Evolutionary conservation across 108 stramenopile genomes (phyloP), one percentile per base, ranked within the genome.

Genomic region (Fragilariopsis cylindrus): DNA sequence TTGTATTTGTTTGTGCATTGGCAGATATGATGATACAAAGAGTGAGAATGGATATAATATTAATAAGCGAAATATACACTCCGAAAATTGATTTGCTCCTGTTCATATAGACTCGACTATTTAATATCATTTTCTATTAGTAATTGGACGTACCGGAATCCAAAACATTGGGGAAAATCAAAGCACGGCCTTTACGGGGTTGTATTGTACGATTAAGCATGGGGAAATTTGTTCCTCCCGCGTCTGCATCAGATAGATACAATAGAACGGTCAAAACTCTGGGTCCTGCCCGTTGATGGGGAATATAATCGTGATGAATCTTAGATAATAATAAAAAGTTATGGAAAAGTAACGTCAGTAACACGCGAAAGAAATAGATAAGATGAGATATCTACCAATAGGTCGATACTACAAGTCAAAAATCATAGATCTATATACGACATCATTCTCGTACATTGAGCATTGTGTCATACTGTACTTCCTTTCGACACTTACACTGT

Each of bases 261-360:
- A 91, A 66, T 63, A 88, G 88, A 68, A 94, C 87, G 7, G 92
- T 94, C 62, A 90, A 79, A 7, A 93, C 78, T 5, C 92, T 77
- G 13, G 92, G 88, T 6, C 92, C 88, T 72, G 65, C n/a, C 43
- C 53, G 60, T 39, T 78, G 84, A 21, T 78, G 66, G 49, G 40
- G 55, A 50, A 55, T 74, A 50, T 74, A 80, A 19, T 49, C 74
- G 56, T 48, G 43, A 54, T 73, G 46, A 87, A 63, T 9, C 30
- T 30, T 30, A 30, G 30, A 30, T 30, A 30, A 30, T 30, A 30
- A 30, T 30, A 30, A 0, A 30, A 30, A 30, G 30, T 30, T 30
- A 30, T 30, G 30, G 30, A 30, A 30, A 30, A 30, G 30, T 30
- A 2, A 30, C 30, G 30, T 30, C 30, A 30, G 30, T 30, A 30